These are phyloP conservation scores for Hypoxylon fuscum DNA, from an alignment of 495 filamentous ascomycete species.

Conservation along the genomic window DNA sequence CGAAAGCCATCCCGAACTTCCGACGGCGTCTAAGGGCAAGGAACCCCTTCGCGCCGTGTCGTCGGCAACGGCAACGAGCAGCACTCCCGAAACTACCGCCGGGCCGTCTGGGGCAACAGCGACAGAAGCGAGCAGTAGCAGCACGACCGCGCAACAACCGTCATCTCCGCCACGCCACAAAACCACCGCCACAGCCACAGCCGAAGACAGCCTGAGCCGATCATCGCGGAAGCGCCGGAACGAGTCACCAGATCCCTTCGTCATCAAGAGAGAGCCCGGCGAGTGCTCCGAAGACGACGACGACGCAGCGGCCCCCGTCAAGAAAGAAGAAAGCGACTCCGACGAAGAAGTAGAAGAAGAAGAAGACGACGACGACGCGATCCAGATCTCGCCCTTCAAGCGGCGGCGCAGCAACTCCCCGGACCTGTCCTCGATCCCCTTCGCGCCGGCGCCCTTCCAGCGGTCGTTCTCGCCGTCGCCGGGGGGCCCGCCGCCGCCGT, in stretches of 20 bases:
- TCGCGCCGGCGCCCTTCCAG: not conserved
- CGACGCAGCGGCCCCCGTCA: not conserved
- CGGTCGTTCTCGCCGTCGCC: not conserved
- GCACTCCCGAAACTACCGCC: not conserved
- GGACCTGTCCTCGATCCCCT: not conserved
- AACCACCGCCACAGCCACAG: not conserved
- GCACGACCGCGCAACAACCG: not conserved
- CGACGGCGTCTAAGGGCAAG: slow-evolving; percentile 9
- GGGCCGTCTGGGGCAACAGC: not conserved
- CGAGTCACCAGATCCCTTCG: not conserved
- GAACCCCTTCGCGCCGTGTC: slow-evolving; percentile 1
- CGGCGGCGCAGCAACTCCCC: not conserved
- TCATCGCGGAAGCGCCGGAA: not conserved
- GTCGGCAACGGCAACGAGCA: not conserved
- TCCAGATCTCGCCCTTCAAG: slow-evolving; percentile 13
- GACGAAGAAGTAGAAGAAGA: not conserved
- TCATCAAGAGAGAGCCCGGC: not conserved
- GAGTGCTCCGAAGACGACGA: not conserved
- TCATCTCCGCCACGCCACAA: not conserved
- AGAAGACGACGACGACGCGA: slow-evolving; percentile 2
- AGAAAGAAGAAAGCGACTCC: slow-evolving; percentile 5
- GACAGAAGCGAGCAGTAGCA: not conserved
- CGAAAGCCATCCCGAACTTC: slow-evolving; percentile 1
- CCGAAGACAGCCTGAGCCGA: not conserved
- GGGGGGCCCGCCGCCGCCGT: not conserved